Percentiles rank a stretch among this genome's conserved stretches.
Evolutionary conservation across 1,284 basidiomycete species (phyloP).

Genomic region (Pyrrhoderma lamaoense): DNA sequence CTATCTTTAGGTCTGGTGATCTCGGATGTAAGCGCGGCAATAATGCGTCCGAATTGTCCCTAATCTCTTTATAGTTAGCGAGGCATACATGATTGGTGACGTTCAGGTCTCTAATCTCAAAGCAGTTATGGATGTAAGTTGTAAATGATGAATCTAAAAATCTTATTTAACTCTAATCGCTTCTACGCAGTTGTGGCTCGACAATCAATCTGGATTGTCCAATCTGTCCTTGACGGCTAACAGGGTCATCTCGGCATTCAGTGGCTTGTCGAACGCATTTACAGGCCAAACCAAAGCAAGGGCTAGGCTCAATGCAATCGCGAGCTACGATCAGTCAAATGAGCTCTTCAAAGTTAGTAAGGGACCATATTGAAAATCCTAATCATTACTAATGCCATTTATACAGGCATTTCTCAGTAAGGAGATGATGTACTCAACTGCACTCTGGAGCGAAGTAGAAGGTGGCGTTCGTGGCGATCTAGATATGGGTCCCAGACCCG

Average conservation of each 20-base stretch:
- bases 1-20: constrained; percentile 48
- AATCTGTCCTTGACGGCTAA: constrained; percentile 59
- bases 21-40: constrained; percentile 55
- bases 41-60: not conserved
- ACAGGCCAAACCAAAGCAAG: constrained; percentile 74
- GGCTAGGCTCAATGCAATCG: constrained; percentile 76
- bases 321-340: constrained; percentile 87
- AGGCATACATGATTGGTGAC: constrained; percentile 84
- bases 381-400: constrained; percentile 26
- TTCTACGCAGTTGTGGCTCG: constrained; percentile 63
- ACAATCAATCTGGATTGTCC: constrained; percentile 68
- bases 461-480: constrained; percentile 65
- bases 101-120: constrained; percentile 68
- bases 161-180: constrained; percentile 16
- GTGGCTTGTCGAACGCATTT: constrained; percentile 71
- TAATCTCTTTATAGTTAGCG: constrained; percentile 53
- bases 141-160: constrained; percentile 11
- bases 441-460: constrained; percentile 69
- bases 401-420: constrained; percentile 68
- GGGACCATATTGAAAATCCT: constrained; percentile 19
- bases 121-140: constrained; percentile 69
- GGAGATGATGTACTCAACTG: constrained; percentile 94
- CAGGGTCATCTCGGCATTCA: constrained; percentile 58
- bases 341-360: constrained; percentile 59
- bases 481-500: constrained; percentile 39